Conservation (phyloP, 768 basidiomycete genomes). For the Lactarius pseudohatsudake region DNA sequence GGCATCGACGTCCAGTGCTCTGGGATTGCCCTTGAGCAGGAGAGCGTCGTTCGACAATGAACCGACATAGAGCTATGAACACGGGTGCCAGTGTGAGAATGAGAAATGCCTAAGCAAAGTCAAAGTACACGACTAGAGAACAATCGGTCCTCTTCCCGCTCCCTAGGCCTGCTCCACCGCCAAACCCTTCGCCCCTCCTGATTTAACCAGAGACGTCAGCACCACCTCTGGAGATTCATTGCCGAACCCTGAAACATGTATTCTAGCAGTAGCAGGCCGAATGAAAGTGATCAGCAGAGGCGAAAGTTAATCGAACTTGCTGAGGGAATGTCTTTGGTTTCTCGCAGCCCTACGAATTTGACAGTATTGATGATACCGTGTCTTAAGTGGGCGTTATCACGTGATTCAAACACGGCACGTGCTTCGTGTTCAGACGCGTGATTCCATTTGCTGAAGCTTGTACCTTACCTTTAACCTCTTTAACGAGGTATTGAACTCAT, state of each 20-base stretch:
- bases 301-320: conserved; percentile 24
- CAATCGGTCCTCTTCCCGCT: too few relatives aligned
- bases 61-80: conserved; percentile 57
- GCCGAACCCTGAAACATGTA: conserved; percentile 18
- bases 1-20: conserved; percentile 60
- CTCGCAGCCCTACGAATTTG: conserved; percentile 3
- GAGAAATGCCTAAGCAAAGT: background rate
- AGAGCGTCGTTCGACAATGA: conserved; percentile 52
- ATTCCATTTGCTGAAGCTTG: background rate
- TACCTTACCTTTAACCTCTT: background rate
- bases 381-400: background rate
- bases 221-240: conserved; percentile 5
- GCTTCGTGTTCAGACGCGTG: conserved; percentile 6
- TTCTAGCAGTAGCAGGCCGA: background rate
- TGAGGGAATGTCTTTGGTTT: conserved; percentile 18
- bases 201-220: conserved; percentile 5
- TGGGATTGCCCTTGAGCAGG: conserved; percentile 57
- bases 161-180: background rate
- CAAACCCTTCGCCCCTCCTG: conserved; percentile 1
- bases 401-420: background rate
- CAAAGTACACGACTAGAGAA: too few relatives aligned
- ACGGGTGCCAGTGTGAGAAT: conserved; percentile 7
- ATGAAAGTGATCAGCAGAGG: conserved; percentile 18
- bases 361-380: conserved; percentile 5
- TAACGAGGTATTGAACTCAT: background rate